Conservation (phyloP, 441 rosid species). For the Dalechampia spathulata region DNA sequence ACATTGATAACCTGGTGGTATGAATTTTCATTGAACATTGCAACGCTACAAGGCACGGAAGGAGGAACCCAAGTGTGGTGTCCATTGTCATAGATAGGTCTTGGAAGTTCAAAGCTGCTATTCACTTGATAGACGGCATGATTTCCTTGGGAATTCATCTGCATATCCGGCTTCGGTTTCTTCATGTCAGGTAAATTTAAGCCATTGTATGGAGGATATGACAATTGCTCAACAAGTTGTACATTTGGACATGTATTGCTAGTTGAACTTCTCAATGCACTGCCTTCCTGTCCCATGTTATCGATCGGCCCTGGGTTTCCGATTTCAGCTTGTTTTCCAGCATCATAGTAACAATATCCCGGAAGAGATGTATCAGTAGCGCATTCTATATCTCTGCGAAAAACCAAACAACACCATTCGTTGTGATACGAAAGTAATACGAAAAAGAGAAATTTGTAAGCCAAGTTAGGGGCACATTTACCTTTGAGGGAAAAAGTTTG, state of each 20-base stretch:
- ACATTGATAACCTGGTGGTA: slow-evolving; percentile 38
- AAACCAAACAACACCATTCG: background rate
- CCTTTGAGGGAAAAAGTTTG: slow-evolving; percentile 51
- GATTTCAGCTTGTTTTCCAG: slow-evolving; percentile 44
- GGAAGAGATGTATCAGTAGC: slow-evolving; percentile 35
- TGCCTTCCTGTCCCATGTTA: slow-evolving; percentile 28
- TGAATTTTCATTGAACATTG: slow-evolving; percentile 30
- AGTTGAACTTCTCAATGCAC: slow-evolving; percentile 40
- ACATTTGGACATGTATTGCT: slow-evolving; percentile 34
- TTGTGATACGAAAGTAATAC: too few relatives aligned
- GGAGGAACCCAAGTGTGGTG: slow-evolving; percentile 34
- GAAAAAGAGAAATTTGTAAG: too few relatives aligned
- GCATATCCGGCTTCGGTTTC: slow-evolving; percentile 34
- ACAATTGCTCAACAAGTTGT: slow-evolving; percentile 45
- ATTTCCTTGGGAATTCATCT: slow-evolving; percentile 36
- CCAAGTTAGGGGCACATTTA: slow-evolving; percentile 14
- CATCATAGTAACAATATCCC: slow-evolving; percentile 43
- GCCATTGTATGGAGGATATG: slow-evolving; percentile 36
- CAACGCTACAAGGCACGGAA: slow-evolving; percentile 31
- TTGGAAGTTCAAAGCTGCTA: slow-evolving; percentile 34
- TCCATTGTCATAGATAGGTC: slow-evolving; percentile 30
- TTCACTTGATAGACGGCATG: slow-evolving; percentile 29
- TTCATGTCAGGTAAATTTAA: slow-evolving; percentile 29
- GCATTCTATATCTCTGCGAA: slow-evolving; percentile 46
- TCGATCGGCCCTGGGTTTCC: slow-evolving; percentile 40